A percentile compares a stretch with the other conserved stretches of the same genome.
Evolutionary conservation across 306 rosid species (phyloP).

Genomic region (Gynostemma pentaphyllum): DNA sequence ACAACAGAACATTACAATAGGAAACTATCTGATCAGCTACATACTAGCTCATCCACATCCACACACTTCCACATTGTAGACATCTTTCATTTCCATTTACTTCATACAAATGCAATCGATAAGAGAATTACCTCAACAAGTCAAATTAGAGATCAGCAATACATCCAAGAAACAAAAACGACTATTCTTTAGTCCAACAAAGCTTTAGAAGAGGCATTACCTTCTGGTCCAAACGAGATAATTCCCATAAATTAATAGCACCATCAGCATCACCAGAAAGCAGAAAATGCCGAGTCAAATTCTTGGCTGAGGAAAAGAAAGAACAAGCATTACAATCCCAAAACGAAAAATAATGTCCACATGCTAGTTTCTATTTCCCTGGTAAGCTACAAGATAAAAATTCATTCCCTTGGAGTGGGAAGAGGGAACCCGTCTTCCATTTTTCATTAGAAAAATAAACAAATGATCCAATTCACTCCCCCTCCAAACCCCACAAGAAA

Average conservation of each 20-base stretch:
- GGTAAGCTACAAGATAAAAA: not conserved
- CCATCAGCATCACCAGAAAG: conserved; percentile 88
- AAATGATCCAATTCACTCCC: too few relatives aligned
- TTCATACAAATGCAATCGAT: not conserved
- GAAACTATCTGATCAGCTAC: not conserved
- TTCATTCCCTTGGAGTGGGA: not conserved
- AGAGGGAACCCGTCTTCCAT: too few relatives aligned
- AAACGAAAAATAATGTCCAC: not conserved
- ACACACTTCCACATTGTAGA: not conserved
- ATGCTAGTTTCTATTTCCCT: not conserved
- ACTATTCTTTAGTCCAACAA: not conserved
- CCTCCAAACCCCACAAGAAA: too few relatives aligned
- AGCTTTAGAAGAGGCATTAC: conserved; percentile 18
- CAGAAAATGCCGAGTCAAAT: conserved; percentile 59
- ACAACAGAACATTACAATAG: conserved; percentile 3
- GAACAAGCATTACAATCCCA: not conserved
- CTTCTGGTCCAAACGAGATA: conserved; percentile 50
- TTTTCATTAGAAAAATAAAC: too few relatives aligned
- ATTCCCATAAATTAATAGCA: conserved; percentile 64
- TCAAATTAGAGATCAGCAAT: not conserved
- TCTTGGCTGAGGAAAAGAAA: conserved; percentile 39
- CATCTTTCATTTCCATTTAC: not conserved
- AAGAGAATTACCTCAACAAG: not conserved
- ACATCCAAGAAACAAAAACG: not conserved
- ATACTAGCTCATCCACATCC: not conserved